Evolutionary conservation across 2,329 filamentous ascomycete species (phyloP), one percentile per base, ranked within the genome.

Genomic region (Aspergillus aculeatus): DNA sequence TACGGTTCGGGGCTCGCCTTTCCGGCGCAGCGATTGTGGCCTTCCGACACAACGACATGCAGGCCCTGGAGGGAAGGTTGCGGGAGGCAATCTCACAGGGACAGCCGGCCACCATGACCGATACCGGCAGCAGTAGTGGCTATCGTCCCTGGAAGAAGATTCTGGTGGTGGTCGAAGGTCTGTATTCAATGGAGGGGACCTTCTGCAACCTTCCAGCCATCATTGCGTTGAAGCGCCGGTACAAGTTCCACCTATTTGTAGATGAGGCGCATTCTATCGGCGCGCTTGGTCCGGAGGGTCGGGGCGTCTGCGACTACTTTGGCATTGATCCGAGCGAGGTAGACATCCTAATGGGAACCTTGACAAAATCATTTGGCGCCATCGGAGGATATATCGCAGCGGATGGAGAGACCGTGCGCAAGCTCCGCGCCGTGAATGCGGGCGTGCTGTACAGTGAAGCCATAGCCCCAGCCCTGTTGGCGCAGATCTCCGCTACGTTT

Each of bases 131-230:
- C 31, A 35, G 32, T 14, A 5, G 32, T 35, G 32, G 32, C 32
- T 95, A 99, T 77, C 90, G 95, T 29, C 95, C 95, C 1, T 99
- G 95, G 95, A 97, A 96, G 84, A 99, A 98, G 86, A 98, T 99
- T 62, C 77, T 99, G 55, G 91, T 99, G 48, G 93, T 94, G 41
- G 91, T 99, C 41, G 95, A 99, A 76, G 95, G 95, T 68, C 84
- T 99, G 21, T 99, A 99, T 83, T 98, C 94, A 0, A 99, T 99
- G 95, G 95, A 99, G 80, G 95, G 95, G 51, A 97, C 93, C 66
- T 96, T 99, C 91, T 95, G 91, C 78, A 95, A 99, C 75, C 85
- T 99, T n/a, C 95, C 95, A 1, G 91, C 91, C 62, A 82, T 99
- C 54, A 80, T 98, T 60, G 85, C 83, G 55, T 83, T 99, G 66